Evolutionary conservation across 1,284 basidiomycete species (phyloP), one percentile per base, ranked within the genome.

Genomic region (Papiliotrema flavescens): DNA sequence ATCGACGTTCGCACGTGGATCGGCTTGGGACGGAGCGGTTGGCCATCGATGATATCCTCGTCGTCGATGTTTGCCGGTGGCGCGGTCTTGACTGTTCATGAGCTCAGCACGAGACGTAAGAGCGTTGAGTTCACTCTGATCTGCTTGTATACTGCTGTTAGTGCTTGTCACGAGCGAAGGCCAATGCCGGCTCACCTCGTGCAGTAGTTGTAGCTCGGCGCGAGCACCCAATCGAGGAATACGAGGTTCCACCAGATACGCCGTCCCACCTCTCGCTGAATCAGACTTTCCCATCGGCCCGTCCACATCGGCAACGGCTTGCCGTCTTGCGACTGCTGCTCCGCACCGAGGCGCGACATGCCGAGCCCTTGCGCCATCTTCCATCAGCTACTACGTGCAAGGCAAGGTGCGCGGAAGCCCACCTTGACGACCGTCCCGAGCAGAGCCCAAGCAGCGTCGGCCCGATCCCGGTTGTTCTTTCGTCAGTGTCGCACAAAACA

Each of bases 321-420:
- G 2, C 68, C 72, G 45, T 72, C 66, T 28, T 64, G 57, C 20
- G 61, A 56, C 53, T 73, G 70, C 43, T 75, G 71, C 52, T 78
- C 77, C 2, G 71, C 72, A 9, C 77, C 77, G 1, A 78, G 64
- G n/a, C 77, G 63, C 2, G 74, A 76, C 1, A 78, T 59, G 11
- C 77, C 77, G 43, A 78, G 66, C 19, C 74, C 75, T 60, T 78
- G 77, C 0, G 76, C 77, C 66, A 77, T 78, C 73, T 76, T 48
- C 13, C 32, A 32, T 39, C n/a, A 46, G 22, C 28, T 28, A 15
- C 5, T 19, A n/a, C 36, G 32, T 3, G n/a, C n/a, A n/a, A n/a
- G n/a, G n/a, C n/a, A n/a, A n/a, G n/a, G n/a, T n/a, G n/a, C n/a
- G 5, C 1, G 36, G 7, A 14, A 35, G 53, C 64, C 49, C n/a